A percentile compares a stretch with the other conserved stretches of the same genome.
Evolutionary conservation across 2,329 filamentous ascomycete species (phyloP).

Genomic region (Talaromyces sp.): DNA sequence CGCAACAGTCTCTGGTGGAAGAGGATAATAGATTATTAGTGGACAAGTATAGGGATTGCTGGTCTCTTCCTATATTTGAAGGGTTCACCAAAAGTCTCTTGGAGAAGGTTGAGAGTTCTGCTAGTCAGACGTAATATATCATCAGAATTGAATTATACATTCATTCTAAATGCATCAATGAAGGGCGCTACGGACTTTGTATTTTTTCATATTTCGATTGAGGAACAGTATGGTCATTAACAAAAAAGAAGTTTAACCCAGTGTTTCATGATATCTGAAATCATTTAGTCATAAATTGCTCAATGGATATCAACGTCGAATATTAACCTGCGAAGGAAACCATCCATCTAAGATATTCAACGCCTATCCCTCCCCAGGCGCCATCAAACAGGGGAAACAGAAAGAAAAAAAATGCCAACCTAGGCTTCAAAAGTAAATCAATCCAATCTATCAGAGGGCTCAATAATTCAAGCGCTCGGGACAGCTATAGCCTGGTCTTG

Average conservation of each 20-base stretch:
- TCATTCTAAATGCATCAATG: neutral
- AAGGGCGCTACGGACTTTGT: neutral
- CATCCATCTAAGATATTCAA: neutral
- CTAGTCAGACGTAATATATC: neutral
- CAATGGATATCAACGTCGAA: neutral
- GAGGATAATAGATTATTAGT: conserved; percentile 33
- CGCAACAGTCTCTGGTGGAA: conserved; percentile 3
- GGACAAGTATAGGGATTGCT: conserved; percentile 41
- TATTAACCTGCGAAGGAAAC: too few relatives aligned
- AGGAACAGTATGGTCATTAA: neutral
- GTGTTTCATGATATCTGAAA: neutral
- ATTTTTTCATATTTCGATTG: neutral
- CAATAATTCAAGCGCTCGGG: conserved; percentile 2
- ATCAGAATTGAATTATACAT: neutral
- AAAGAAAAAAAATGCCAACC: neutral
- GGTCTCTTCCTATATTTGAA: conserved; percentile 40
- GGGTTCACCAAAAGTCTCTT: conserved; percentile 35
- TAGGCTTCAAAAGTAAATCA: neutral
- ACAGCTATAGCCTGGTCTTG: conserved; percentile 9
- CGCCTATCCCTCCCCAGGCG: neutral
- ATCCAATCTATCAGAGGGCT: neutral
- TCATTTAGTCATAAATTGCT: neutral
- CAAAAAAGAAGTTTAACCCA: neutral
- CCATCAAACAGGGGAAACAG: neutral
- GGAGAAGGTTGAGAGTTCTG: conserved; percentile 17